Evolutionary conservation across 495 filamentous ascomycete genomes (phyloP), one percentile per base, ranked within the genome.

Genomic region (Hyaloscypha hepaticicola): DNA sequence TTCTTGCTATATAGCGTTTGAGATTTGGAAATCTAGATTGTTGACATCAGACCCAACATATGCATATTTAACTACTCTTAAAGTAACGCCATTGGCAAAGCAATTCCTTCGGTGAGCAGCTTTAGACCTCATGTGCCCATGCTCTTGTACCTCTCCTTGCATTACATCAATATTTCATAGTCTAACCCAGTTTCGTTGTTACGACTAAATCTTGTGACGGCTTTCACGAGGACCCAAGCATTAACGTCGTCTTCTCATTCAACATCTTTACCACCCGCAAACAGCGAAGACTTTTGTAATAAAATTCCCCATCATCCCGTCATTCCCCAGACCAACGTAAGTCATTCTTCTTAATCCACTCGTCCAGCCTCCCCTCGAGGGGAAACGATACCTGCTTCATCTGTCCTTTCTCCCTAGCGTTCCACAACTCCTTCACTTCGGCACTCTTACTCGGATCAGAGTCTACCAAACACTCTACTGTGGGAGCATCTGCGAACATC

Each of bases 401-500:
- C 41, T 29, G 16, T 26, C 38, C 59, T 16, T 45, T 28, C 22
- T 33, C 48, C n/a, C 52, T 52, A 21, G 33, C 33, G 16, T 33
- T 45, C n/a, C 52, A 57, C 19, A 57, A 19, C 38, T 45, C 38
- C 34, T 57, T 45, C 4, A 26, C 55, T 0, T 27, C 29, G n/a
- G 21, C 22, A 29, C 67, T 66, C 57, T 38, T 55, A 9, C 33
- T 52, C 7, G 58, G 58, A 51, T 61, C 72, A 68, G 58, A 73
- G 61, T 14, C 60, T 8, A 68, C 21, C 6, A 75, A 58, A 2
- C 86, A 74, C 67, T 87, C 83, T 5, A 87, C 80, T 11, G 75
- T 66, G 1, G 85, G 82, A 22, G 80, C 82, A 65, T 86, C 85
- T 2, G 85, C 85, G 63, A 83, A 75, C 3, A 80, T 78, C 14